Percentiles rank a stretch among this genome's conserved stretches.
phyloP scores from a whole-genome alignment of 371 early-diverging fungal species.

The Haplosporangium sp. region DNA sequence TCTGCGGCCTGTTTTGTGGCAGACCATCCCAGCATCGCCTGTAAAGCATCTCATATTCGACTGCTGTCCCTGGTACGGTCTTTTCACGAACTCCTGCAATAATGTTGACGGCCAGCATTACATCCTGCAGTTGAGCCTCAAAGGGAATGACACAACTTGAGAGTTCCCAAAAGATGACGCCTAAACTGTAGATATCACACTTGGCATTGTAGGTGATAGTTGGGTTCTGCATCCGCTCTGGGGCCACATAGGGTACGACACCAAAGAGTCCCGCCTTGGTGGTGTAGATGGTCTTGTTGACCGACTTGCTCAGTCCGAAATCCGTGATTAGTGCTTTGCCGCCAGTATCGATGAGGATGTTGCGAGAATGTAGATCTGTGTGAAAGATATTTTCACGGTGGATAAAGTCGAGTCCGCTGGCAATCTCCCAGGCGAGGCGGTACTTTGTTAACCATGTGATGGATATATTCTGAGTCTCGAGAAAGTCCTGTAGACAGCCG shows the following conservation, averaged over 20 bases:
- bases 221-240: conserved; percentile 60
- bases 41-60: conserved; percentile 55
- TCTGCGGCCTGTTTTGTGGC: conserved; percentile 46
- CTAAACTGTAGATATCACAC: conserved; percentile 65
- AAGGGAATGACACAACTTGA: conserved; percentile 57
- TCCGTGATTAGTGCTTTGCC: conserved; percentile 53
- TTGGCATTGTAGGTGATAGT: conserved; percentile 59
- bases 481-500: conserved; percentile 53
- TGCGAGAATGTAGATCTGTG: conserved; percentile 96
- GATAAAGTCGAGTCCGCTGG: conserved; percentile 52
- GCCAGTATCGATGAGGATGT: conserved; percentile 78
- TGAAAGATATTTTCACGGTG: conserved; percentile 94
- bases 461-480: conserved; percentile 50
- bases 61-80: conserved; percentile 51
- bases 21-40: conserved; percentile 56
- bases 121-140: conserved; percentile 51
- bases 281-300: conserved; percentile 54
- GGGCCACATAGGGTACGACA: conserved; percentile 68
- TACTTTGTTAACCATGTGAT: conserved; percentile 52
- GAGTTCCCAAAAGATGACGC: conserved; percentile 65
- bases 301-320: conserved; percentile 52
- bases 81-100: conserved; percentile 54
- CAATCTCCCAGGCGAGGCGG: conserved; percentile 48
- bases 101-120: conserved; percentile 56
- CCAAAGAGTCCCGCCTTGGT: conserved; percentile 56